Evolutionary conservation across 768 basidiomycete genomes (phyloP).

Genomic region (Calocera cornea): DNA sequence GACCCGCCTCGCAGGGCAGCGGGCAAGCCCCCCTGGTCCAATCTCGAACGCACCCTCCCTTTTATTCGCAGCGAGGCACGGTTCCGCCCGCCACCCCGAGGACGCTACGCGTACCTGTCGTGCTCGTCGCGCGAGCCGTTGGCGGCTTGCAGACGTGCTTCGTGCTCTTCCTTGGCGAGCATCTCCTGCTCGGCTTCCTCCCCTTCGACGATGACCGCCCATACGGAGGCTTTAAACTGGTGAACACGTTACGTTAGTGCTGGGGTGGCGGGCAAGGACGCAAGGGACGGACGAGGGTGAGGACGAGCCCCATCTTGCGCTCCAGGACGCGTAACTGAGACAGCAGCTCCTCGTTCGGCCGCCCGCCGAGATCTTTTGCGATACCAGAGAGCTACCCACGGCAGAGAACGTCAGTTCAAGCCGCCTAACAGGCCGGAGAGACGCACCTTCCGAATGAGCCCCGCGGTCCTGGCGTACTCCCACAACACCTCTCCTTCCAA

Average conservation of each 20-base stretch:
- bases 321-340: conserved; percentile 67
- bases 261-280: neutral
- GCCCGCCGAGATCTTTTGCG: conserved; percentile 55
- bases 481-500: conserved; percentile 72
- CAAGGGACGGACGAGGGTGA: conserved; percentile 58
- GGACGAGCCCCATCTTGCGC: conserved; percentile 86
- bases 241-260: neutral
- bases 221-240: conserved; percentile 92
- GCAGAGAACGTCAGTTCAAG: neutral
- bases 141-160: neutral
- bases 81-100: neutral
- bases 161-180: neutral
- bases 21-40: neutral
- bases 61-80: neutral
- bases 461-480: conserved; percentile 83
- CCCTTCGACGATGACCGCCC: conserved; percentile 58
- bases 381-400: conserved; percentile 42
- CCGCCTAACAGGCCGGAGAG: neutral
- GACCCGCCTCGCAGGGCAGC: neutral
- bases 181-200: conserved; percentile 27
- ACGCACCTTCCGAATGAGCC: conserved; percentile 64
- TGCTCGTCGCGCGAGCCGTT: neutral
- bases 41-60: neutral
- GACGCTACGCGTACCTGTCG: neutral
- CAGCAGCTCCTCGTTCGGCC: conserved; percentile 67